Conservation (phyloP, 371 early-diverging fungal species). For the Mucor indicus region DNA sequence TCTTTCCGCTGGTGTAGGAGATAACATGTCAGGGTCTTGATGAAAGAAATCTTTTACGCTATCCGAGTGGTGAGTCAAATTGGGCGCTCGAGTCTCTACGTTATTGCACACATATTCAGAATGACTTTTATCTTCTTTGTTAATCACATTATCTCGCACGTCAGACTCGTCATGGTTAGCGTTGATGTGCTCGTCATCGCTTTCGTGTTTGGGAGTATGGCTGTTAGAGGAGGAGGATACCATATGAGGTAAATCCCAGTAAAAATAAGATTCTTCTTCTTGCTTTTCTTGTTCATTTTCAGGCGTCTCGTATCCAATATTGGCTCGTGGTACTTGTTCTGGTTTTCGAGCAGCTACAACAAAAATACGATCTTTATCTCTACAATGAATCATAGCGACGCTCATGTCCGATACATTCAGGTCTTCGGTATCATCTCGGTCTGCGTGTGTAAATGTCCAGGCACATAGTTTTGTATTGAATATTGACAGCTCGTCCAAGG, state of each 20-base stretch:
- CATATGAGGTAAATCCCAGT: too few species aligned
- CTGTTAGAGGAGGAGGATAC: too few species aligned
- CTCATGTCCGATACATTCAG: conserved; percentile 19
- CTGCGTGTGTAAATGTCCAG: conserved; percentile 12
- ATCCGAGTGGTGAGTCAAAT: background rate
- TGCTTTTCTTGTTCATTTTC: background rate
- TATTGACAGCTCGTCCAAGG: conserved; percentile 17
- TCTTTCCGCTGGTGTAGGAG: too few species aligned
- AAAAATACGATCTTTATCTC: conserved; percentile 6
- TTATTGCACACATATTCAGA: too few species aligned
- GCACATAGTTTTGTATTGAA: conserved; percentile 11
- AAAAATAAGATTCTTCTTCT: background rate
- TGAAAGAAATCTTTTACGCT: background rate
- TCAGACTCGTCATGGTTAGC: too few species aligned
- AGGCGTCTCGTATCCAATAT: background rate
- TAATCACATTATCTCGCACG: background rate
- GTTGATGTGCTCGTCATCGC: too few species aligned
- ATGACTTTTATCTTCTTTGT: background rate
- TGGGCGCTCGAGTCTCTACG: too few species aligned
- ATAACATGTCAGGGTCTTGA: conserved; percentile 8
- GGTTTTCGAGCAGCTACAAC: conserved; percentile 16
- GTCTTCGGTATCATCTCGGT: background rate
- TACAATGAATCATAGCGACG: background rate
- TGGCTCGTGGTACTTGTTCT: conserved; percentile 3
- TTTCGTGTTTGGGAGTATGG: too few species aligned